Base-by-base conservation (phyloP, 2,329 filamentous ascomycete genomes). In the Neobulgaria alba region DNA sequence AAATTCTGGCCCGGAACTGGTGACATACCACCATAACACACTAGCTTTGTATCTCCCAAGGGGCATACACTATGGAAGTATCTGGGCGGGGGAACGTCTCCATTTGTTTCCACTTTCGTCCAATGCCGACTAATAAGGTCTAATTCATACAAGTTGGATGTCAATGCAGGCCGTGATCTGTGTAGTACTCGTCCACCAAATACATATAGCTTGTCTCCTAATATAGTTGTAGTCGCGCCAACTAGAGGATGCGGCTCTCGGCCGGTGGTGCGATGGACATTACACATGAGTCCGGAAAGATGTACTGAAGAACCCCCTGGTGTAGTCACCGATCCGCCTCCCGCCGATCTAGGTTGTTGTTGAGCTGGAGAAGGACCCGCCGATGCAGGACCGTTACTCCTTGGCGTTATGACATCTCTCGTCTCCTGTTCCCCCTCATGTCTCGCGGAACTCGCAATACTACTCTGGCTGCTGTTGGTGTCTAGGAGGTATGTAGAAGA, bases 1-100 rank as follows among this genome's bases (percentile, higher is more conserved):
- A 71, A 61, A 33, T 72, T 67, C 41, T 66, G 64, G 31, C 53
- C 62, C 10, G 67, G 56, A 9, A 79, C 76, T 1, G 90, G 89
- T 8, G 90, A 95, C 92, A 98, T 98, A 53, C 92, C 92, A 43
- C 92, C 92, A 62, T 96, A 98, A 63, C 90, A 96, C 3, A 98
- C 90, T 61, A 98, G 72, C 63, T 96, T 98, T 2, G 87, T 90
- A 59, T 96, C 92, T 16, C 92, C 92, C 2, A 98, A 67, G 1
- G 86, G 76, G 61, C 92, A 98, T 61, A 96, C 85, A 49, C 88
- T 96, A 67, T 98, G 92, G 52, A 98, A 98, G 61, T 98, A 98
- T 46, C 92, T 77, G 7, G 92, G 87, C 2, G 88, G 84, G 1
- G 92, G 92, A 29, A 93, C 68, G 55, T 96, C 88, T 33, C 92